phyloP scores from a whole-genome alignment of 441 rosid genomes.

The Theobroma grandiflorum region DNA sequence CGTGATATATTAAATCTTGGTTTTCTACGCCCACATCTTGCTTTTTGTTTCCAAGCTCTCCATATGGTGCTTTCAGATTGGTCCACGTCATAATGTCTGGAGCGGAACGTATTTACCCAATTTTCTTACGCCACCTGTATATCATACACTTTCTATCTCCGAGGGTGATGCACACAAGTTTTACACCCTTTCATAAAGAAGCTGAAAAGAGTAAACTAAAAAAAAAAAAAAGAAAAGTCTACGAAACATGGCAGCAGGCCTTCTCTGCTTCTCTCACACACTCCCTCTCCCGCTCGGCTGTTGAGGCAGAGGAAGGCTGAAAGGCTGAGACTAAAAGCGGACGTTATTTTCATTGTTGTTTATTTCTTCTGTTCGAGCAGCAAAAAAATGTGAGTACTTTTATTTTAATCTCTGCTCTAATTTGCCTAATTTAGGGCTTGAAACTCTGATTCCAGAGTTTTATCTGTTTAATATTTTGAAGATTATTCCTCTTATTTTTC shows the following conservation, averaged over 20 bases:
- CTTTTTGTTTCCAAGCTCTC: no score
- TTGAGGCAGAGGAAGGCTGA: neutral
- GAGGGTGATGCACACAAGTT: neutral
- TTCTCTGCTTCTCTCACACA: neutral
- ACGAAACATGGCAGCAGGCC: neutral
- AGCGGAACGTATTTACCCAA: neutral
- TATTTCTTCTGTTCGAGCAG: neutral
- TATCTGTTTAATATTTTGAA: neutral
- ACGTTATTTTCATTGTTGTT: neutral
- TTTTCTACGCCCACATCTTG: neutral
- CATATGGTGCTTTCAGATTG: neutral
- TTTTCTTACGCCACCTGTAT: neutral
- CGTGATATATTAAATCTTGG: no score
- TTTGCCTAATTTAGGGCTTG: constrained; percentile 17
- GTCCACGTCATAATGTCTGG: neutral
- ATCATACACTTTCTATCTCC: neutral
- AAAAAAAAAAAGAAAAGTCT: neutral
- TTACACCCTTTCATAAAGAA: neutral
- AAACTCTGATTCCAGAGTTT: neutral
- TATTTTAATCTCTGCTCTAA: neutral
- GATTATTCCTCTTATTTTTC: neutral
- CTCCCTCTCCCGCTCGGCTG: neutral
- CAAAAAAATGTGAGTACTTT: neutral
- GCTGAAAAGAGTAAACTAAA: neutral
- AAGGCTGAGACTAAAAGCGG: neutral